Base-by-base conservation (phyloP, 1,139 yeast genomes). In the Hyphopichia fennica region DNA sequence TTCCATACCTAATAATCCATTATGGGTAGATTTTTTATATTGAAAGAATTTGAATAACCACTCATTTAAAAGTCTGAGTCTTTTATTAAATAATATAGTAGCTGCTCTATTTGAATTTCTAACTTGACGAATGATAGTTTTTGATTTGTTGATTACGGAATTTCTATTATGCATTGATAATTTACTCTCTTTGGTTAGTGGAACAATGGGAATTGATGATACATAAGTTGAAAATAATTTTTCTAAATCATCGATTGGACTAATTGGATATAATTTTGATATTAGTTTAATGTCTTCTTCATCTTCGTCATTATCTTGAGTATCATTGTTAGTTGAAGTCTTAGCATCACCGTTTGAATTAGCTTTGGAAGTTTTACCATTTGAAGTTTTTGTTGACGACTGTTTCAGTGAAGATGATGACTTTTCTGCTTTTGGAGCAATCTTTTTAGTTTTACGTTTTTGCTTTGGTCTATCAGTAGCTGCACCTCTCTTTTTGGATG, bases 1-100 rank as follows among this genome's bases (percentile, higher is more conserved):
- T 53, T 71, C 77, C 52, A 73, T 66, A 1, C 69, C 75, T 23
- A 71, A 45, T 17, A 72, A 52, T 23, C 72, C 72, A 52, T 67
- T 68, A 2, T 65, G 64, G n/a, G 62, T 57, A 3, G 67, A 56
- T 46, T 68, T 70, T 42, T 68, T 72, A 46, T 69, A 69, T 42
- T 62, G 69, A 54, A 73, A 72, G 50, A 63, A 70, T 34, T 63
- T 60, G 46, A 56, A 52, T 19, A 72, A 52, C 73, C 75, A 67
- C 23, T 57, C 59, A 2, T 60, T 62, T 39, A 69, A 54, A 17
- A 57, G 51, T 25, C 58, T 57, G 1, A 62, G 53, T 40, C 63
- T 64, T 38, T 54, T 56, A 39, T 57, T 54, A 45, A 64, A 63
- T 8, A 67, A 63, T 1, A 65, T 63, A 1, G 65, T 61, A 41